Percentiles rank a stretch among this genome's conserved stretches.
Evolutionary conservation across 148 eudicot genomes (phyloP).

Genomic region (Rhododendron simsii): DNA sequence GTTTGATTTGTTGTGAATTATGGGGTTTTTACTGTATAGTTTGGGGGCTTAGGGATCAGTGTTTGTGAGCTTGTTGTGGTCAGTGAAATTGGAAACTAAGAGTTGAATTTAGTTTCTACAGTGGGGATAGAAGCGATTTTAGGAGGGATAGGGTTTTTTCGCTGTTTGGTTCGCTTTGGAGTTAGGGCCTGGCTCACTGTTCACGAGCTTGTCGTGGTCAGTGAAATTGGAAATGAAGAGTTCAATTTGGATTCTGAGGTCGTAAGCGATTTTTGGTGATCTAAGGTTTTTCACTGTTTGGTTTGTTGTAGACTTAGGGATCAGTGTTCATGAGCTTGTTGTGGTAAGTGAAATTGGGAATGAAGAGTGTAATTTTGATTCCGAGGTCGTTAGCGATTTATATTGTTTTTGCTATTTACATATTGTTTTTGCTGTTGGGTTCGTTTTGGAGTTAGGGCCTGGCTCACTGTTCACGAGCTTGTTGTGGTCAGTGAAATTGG

Average conservation of each 20-base stretch:
- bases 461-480: neutral
- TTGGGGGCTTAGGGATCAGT: neutral
- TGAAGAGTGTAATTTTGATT: neutral
- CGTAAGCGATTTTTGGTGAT: neutral
- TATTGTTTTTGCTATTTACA: too few relatives aligned
- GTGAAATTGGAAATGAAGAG: neutral
- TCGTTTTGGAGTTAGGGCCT: neutral
- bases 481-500: neutral
- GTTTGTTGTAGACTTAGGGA: neutral
- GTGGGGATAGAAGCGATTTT: neutral
- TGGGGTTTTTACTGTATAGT: neutral
- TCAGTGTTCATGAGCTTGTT: too few relatives aligned
- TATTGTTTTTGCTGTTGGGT: neutral
- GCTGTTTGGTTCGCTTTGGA: neutral
- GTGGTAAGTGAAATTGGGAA: neutral
- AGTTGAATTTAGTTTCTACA: neutral
- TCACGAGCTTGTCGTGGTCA: neutral
- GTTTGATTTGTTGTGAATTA: neutral
- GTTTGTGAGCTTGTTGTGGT: too few relatives aligned
- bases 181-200: neutral
- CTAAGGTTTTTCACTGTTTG: neutral
- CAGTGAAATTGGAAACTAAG: too few relatives aligned
- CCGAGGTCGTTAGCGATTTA: neutral
- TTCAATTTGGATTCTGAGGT: neutral
- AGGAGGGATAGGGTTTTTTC: too few relatives aligned